Conservation (phyloP, 2,329 filamentous ascomycete species). For the Zalaria obscura region DNA sequence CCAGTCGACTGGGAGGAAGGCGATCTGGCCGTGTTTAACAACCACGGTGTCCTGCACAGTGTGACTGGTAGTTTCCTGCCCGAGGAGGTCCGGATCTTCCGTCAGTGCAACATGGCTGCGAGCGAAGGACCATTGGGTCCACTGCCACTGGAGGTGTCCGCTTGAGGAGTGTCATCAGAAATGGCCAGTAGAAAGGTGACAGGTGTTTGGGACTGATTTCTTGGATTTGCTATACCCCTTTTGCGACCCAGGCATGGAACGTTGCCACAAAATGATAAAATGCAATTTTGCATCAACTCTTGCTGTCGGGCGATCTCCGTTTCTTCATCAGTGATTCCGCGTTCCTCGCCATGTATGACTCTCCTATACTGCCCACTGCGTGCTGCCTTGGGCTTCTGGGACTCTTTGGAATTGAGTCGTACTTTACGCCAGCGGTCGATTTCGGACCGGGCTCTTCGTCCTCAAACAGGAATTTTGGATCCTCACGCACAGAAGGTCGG, state of each 20-base stretch:
- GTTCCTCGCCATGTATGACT: conserved; percentile 19
- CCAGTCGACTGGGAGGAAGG: conserved; percentile 65
- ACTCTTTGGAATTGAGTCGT: too few relatives aligned
- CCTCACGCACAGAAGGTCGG: conserved; percentile 15
- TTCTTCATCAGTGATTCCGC: conserved; percentile 15
- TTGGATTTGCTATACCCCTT: too few relatives aligned
- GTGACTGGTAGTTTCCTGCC: conserved; percentile 62
- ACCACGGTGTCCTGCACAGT: conserved; percentile 59
- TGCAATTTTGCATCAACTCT: too few relatives aligned
- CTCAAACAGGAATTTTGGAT: conserved; percentile 15
- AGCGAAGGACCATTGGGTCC: conserved; percentile 43
- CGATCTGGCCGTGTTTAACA: conserved; percentile 66
- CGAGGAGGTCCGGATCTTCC: conserved; percentile 60
- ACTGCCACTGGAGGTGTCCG: too few relatives aligned
- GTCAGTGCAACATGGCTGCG: conserved; percentile 68
- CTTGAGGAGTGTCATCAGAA: too few relatives aligned
- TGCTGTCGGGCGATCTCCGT: neutral
- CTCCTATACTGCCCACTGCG: conserved; percentile 15
- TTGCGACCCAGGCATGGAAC: too few relatives aligned
- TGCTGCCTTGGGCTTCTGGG: neutral
- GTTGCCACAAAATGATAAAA: neutral
- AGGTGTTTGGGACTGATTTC: too few relatives aligned
- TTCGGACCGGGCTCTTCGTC: conserved; percentile 5
- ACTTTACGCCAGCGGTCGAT: neutral
- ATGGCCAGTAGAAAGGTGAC: too few relatives aligned